A percentile compares a stretch with the other conserved stretches of the same genome.
These are phyloP conservation scores for Leucocoprinus birnbaumii DNA, from an alignment of 768 basidiomycete species.

Conservation along the genomic window DNA sequence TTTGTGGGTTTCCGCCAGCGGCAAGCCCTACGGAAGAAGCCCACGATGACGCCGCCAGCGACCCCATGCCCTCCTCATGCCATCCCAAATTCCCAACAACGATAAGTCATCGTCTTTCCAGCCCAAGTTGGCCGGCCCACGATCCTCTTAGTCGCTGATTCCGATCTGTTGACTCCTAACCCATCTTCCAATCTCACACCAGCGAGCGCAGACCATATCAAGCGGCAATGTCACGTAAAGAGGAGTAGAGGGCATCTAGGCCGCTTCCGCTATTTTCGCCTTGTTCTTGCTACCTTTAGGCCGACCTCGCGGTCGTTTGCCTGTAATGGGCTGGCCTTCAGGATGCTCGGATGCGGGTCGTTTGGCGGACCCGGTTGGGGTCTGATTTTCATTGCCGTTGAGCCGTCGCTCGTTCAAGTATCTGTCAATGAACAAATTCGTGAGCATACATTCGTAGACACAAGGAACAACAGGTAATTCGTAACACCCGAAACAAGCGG, in stretches of 20 bases:
- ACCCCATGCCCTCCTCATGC: constrained; percentile 7
- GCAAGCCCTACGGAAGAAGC: not conserved
- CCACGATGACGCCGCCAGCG: not conserved
- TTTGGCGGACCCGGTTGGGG: constrained; percentile 23
- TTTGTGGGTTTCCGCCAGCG: not conserved
- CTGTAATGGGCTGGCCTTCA: constrained; percentile 22
- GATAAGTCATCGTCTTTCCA: not conserved
- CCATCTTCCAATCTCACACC: not conserved
- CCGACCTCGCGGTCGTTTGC: constrained; percentile 60
- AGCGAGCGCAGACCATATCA: not conserved
- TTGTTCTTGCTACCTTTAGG: constrained; percentile 72
- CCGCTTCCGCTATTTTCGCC: constrained; percentile 17
- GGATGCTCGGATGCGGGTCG: constrained; percentile 20
- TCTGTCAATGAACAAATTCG: constrained; percentile 27
- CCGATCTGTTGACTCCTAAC: not conserved
- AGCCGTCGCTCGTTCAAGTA: constrained; percentile 64
- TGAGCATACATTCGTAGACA: not conserved
- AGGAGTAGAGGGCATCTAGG: not conserved
- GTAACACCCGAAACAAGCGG: no score
- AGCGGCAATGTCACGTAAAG: not conserved
- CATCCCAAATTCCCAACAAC: not conserved
- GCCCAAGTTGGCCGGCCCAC: not conserved
- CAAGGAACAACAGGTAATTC: not conserved
- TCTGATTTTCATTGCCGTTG: constrained; percentile 37
- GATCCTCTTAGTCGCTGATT: not conserved